Conservation (phyloP, 2,329 filamentous ascomycete genomes). For the Didymosphaeria variabile region DNA sequence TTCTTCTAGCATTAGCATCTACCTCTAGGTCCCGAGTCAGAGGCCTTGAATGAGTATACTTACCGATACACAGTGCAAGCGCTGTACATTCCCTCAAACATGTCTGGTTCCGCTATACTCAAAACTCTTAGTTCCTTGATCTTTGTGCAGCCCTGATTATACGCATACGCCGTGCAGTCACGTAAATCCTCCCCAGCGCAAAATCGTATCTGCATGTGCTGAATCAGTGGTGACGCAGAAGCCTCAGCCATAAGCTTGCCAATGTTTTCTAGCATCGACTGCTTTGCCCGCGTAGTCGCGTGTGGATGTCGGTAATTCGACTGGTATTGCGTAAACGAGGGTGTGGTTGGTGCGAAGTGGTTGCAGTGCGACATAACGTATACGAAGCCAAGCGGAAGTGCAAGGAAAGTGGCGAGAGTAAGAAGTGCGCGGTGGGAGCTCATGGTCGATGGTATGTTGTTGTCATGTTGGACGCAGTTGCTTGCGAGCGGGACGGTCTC, state of each 20-base stretch:
- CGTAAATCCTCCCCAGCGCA: background rate
- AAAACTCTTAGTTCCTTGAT: background rate
- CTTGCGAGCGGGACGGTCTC: background rate
- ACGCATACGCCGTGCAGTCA: slow-evolving; percentile 1
- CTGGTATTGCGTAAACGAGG: background rate
- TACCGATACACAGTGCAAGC: slow-evolving; percentile 7
- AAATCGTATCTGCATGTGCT: slow-evolving; percentile 5
- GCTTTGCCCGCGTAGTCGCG: background rate
- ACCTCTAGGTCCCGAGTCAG: background rate
- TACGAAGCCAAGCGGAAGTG: slow-evolving; percentile 8
- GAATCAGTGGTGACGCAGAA: background rate
- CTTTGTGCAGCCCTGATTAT: background rate
- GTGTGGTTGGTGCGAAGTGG: background rate
- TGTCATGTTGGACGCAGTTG: background rate
- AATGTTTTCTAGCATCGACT: slow-evolving; percentile 4
- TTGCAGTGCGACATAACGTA: slow-evolving; percentile 11
- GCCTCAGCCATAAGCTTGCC: background rate
- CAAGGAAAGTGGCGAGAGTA: slow-evolving; percentile 6
- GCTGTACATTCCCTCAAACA: slow-evolving; percentile 4
- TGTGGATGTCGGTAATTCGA: slow-evolving; percentile 5
- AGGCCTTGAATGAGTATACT: background rate
- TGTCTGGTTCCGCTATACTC: slow-evolving; percentile 4
- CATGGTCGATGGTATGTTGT: background rate
- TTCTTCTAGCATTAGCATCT: background rate
- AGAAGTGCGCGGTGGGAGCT: slow-evolving; percentile 7